Conservation (phyloP, 208 protist genomes). For the Crithidia thermophila region DNA sequence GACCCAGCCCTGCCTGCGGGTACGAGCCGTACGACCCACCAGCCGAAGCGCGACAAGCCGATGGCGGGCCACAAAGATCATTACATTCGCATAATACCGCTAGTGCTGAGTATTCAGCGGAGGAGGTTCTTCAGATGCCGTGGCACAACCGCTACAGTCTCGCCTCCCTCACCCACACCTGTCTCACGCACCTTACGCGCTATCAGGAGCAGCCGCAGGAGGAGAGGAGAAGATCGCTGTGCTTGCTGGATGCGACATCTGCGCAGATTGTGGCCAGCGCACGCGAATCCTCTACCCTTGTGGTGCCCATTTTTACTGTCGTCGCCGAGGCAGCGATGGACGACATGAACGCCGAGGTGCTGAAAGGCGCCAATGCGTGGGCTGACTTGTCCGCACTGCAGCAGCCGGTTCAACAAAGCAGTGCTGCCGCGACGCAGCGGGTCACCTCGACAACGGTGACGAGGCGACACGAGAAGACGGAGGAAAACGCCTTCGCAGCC, state of each 20-base stretch:
- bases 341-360: conserved; percentile 32
- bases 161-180: conserved; percentile 32
- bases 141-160: conserved; percentile 35
- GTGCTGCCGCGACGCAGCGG: no score
- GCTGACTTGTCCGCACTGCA: no score
- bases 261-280: conserved; percentile 22
- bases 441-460: background rate
- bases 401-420: no score
- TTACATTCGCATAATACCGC: no score
- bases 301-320: conserved; percentile 40
- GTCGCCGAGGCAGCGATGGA: conserved; percentile 28
- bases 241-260: background rate
- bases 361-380: conserved; percentile 26
- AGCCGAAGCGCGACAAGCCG: background rate
- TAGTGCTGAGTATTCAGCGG: no score
- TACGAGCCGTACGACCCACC: conserved; percentile 2
- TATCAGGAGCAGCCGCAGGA: background rate
- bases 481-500: conserved; percentile 33
- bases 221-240: background rate
- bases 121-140: conserved; percentile 3
- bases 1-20: conserved; percentile 27
- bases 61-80: no score
- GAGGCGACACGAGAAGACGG: background rate
- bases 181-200: conserved; percentile 4
- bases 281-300: conserved; percentile 20